Conservation (phyloP, 768 basidiomycete genomes). For the Lentinula edodes region DNA sequence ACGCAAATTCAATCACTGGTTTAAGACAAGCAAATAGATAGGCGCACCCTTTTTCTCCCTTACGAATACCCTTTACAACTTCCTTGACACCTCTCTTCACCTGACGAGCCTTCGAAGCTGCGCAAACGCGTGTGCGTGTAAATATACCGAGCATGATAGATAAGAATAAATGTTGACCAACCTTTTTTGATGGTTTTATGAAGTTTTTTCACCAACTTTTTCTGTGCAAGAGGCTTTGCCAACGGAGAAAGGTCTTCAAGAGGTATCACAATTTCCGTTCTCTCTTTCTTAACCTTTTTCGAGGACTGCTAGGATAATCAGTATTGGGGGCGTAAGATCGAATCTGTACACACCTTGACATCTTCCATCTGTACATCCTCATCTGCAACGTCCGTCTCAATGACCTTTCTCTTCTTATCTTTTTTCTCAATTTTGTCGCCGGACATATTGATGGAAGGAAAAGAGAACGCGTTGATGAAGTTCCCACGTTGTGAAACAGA, state of each 20-base stretch:
- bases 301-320: slow-evolving; percentile 24
- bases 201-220: slow-evolving; percentile 90
- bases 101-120: slow-evolving; percentile 91
- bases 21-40: background rate
- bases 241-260: slow-evolving; percentile 88
- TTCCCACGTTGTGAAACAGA: background rate
- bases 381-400: slow-evolving; percentile 21
- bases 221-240: slow-evolving; percentile 88
- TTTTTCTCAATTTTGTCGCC: slow-evolving; percentile 78
- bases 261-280: slow-evolving; percentile 60
- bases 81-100: slow-evolving; percentile 98
- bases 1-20: background rate
- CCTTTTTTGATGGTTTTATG: slow-evolving; percentile 95
- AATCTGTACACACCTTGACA: slow-evolving; percentile 23
- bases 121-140: slow-evolving; percentile 2
- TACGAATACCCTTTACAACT: slow-evolving; percentile 94
- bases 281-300: slow-evolving; percentile 64
- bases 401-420: slow-evolving; percentile 60
- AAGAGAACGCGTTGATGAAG: background rate
- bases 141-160: background rate
- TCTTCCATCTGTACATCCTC: slow-evolving; percentile 51
- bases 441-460: slow-evolving; percentile 34
- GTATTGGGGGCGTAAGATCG: slow-evolving; percentile 2
- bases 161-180: slow-evolving; percentile 17
- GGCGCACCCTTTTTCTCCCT: slow-evolving; percentile 92